These are phyloP conservation scores for Drosera capensis DNA, from an alignment of 148 eudicot genomes.

Conservation along the genomic window DNA sequence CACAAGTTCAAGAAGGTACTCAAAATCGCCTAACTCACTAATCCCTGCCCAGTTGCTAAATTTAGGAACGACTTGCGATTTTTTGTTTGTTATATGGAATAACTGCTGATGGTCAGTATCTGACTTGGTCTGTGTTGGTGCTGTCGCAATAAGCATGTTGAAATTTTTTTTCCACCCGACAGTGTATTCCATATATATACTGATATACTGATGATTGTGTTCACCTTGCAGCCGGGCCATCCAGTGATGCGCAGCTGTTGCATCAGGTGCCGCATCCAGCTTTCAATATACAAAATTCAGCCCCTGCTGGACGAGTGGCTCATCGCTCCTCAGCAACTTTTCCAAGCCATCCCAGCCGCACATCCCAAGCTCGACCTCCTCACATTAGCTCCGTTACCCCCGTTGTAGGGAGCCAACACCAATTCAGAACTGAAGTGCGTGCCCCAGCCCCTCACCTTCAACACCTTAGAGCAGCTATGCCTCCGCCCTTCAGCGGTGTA, in stretches of 20 bases:
- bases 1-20: conserved; percentile 40
- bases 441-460: conserved; percentile 47
- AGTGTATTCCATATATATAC: neutral
- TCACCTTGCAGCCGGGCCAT: conserved; percentile 22
- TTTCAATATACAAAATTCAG: conserved; percentile 11
- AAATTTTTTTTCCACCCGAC: neutral
- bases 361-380: conserved; percentile 10
- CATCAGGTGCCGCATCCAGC: conserved; percentile 17
- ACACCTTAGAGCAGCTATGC: conserved; percentile 15
- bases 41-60: neutral
- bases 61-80: neutral
- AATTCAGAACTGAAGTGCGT: conserved; percentile 19
- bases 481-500: conserved; percentile 9
- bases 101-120: neutral
- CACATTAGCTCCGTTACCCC: conserved; percentile 18
- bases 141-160: neutral
- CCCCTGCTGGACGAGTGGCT: conserved; percentile 13
- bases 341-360: conserved; percentile 12
- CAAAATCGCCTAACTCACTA: neutral
- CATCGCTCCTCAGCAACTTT: conserved; percentile 15
- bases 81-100: neutral
- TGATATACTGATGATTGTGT: conserved; percentile 1
- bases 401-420: conserved; percentile 17
- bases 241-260: conserved; percentile 24
- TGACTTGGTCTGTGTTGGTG: neutral